Percentiles rank a stretch among this genome's conserved stretches.
Conservation (phyloP, 2,329 filamentous ascomycete species). For the Aureobasidium sp. region DNA sequence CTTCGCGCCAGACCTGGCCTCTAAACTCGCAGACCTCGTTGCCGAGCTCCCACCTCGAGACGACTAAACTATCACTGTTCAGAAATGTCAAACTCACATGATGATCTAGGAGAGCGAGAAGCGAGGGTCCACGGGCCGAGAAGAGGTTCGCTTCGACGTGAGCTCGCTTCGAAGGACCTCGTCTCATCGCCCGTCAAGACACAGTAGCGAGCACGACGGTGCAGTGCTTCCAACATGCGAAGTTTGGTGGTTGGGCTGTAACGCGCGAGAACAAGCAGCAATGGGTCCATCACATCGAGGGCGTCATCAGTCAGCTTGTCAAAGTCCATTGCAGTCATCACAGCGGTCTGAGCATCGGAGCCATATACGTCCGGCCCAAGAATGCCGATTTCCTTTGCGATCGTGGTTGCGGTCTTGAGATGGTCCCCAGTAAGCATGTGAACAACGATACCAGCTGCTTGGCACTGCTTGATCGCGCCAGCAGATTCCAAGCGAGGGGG, state of each 20-base stretch:
- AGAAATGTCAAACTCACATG: too few relatives aligned
- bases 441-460: constrained; percentile 41
- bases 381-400: constrained; percentile 42
- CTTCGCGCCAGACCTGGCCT: too few relatives aligned
- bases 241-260: constrained; percentile 43
- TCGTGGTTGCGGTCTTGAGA: constrained; percentile 39
- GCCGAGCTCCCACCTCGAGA: too few relatives aligned
- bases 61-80: too few relatives aligned
- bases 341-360: constrained; percentile 24
- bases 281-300: constrained; percentile 34
- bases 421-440: constrained; percentile 46
- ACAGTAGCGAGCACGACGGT: constrained; percentile 37
- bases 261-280: constrained; percentile 41
- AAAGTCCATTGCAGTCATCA: constrained; percentile 41
- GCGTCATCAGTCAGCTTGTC: constrained; percentile 38
- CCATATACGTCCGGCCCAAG: constrained; percentile 28
- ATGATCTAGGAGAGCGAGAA: too few relatives aligned
- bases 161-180: too few relatives aligned
- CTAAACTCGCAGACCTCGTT: too few relatives aligned
- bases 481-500: constrained; percentile 28
- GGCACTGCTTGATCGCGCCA: constrained; percentile 38
- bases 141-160: too few relatives aligned
- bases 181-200: constrained; percentile 38
- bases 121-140: too few relatives aligned
- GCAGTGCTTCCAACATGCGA: constrained; percentile 41